These are phyloP conservation scores for Clohesyomyces aquaticus DNA, from an alignment of 495 filamentous ascomycete species.

Conservation along the genomic window DNA sequence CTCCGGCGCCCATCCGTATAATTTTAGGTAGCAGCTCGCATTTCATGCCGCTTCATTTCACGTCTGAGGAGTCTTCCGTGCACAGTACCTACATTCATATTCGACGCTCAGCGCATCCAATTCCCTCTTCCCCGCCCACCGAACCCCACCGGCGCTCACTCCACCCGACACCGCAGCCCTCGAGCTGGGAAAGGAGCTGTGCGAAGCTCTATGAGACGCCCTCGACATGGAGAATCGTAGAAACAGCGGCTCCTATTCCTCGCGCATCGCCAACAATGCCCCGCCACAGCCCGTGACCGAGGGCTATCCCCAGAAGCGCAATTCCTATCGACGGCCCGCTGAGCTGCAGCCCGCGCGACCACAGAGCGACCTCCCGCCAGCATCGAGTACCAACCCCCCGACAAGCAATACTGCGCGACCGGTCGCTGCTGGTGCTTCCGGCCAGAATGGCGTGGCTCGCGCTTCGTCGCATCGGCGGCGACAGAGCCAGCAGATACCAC, in stretches of 20 bases:
- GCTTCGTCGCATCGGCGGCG: constrained; percentile 47
- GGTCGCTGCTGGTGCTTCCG: constrained; percentile 18
- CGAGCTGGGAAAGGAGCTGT: not conserved
- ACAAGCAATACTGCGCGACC: constrained; percentile 29
- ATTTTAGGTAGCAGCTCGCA: constrained; percentile 11
- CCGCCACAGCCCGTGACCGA: constrained; percentile 22
- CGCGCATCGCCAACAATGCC: constrained; percentile 21
- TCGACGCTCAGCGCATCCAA: too few relatives aligned
- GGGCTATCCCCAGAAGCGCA: constrained; percentile 32
- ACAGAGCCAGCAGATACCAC: constrained; percentile 36
- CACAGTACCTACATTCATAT: not conserved
- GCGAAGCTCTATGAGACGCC: constrained; percentile 6
- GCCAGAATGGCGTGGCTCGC: constrained; percentile 46
- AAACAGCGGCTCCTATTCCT: constrained; percentile 31
- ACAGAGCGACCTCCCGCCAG: constrained; percentile 10
- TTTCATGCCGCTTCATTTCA: not conserved
- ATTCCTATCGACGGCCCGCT: constrained; percentile 31
- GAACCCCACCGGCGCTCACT: not conserved
- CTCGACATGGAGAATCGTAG: constrained; percentile 32
- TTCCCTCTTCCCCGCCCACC: not conserved
- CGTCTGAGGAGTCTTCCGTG: not conserved
- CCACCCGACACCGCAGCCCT: not conserved
- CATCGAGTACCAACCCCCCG: constrained; percentile 7
- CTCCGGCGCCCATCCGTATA: constrained; percentile 18
- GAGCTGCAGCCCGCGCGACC: constrained; percentile 32